Evolutionary conservation across 352 stramenopile species (phyloP), one percentile per base, ranked within the genome.

Genomic region (Sclerospora graminicola): DNA sequence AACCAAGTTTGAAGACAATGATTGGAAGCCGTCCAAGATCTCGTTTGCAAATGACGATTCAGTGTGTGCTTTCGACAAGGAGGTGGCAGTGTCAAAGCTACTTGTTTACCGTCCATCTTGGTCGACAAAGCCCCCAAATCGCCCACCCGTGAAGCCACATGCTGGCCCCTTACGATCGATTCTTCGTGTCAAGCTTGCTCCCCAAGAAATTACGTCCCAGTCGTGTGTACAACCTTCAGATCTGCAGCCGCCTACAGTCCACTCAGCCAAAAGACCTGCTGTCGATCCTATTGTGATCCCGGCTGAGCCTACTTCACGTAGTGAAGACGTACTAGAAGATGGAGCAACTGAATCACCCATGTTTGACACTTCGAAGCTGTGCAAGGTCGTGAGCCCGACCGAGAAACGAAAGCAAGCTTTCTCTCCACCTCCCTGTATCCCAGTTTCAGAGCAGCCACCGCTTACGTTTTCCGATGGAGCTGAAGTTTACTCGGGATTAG

Each of bases 61-160:
- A 9, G 51, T 61, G 8, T 51, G 60, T 7, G 27, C 51, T 23
- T 70, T 70, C 41, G 39, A 67, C 15, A 70, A 61, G 33, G 60
- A 70, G 9, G 44, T 70, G 7, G 60, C 66, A 34, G 52, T 66
- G 9, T 64, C 57, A 2, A 70, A 59, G 35, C 27, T 70, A 19
- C 59, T 63, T 5, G 29, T 55, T 18, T 59, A 51, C 29, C 52
- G 57, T 26, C 35, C 44, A 13, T 9, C 26, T 10, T 47, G 57
- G 10, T 60, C 32, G n/a, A 45, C 23, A 5, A 60, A 56, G 50
- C 19, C 40, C 20, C 39, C 43, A 38, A 36, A 50, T 28, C 44
- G 31, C 7, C 47, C 44, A 14, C 26, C 13, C 15, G 32, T 52
- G n/a, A 59, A 52, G 19, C 36, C 33, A 34, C 47, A 31, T 0